phyloP scores from a whole-genome alignment of 352 stramenopile species.

The Pythium sukuiense region DNA sequence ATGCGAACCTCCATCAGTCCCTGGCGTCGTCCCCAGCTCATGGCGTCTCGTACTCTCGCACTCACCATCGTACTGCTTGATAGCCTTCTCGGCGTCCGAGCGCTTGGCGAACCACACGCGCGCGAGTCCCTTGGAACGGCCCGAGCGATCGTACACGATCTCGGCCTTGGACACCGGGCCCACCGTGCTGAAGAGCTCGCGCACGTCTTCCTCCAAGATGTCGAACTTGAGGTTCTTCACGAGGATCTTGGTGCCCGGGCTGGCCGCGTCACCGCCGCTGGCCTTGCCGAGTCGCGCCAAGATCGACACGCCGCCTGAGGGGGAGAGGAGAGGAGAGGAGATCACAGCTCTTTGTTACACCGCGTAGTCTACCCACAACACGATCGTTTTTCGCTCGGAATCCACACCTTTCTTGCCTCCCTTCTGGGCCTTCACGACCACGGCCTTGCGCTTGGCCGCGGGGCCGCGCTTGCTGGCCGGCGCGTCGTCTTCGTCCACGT shows the following conservation, averaged over 20 bases:
- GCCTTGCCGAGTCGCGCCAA: conserved; percentile 63
- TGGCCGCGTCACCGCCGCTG: conserved; percentile 24
- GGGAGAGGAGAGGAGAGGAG: not conserved
- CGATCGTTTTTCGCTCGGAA: not conserved
- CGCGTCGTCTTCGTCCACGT: conserved; percentile 59
- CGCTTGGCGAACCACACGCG: conserved; percentile 75
- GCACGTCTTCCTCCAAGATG: conserved; percentile 80
- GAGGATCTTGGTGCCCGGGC: conserved; percentile 65
- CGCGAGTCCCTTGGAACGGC: conserved; percentile 77
- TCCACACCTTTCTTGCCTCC: conserved; percentile 57
- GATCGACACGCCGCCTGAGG: conserved; percentile 46
- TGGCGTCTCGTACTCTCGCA: no score
- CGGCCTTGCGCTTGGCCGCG: conserved; percentile 48
- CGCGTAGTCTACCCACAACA: not conserved
- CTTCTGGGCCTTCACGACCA: conserved; percentile 45
- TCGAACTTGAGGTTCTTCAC: conserved; percentile 87
- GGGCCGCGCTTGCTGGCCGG: conserved; percentile 25
- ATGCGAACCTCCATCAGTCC: not conserved
- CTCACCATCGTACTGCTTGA: conserved; percentile 83
- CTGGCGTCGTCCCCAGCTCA: no score
- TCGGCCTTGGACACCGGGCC: conserved; percentile 76
- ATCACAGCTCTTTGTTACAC: not conserved
- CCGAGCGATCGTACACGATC: conserved; percentile 82
- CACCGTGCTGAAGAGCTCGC: conserved; percentile 77
- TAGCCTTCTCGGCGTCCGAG: conserved; percentile 71